Percentiles rank a stretch among this genome's conserved stretches.
Conservation (phyloP, 129 eudicot species). For the Pseudognaphalium luteoalbum region DNA sequence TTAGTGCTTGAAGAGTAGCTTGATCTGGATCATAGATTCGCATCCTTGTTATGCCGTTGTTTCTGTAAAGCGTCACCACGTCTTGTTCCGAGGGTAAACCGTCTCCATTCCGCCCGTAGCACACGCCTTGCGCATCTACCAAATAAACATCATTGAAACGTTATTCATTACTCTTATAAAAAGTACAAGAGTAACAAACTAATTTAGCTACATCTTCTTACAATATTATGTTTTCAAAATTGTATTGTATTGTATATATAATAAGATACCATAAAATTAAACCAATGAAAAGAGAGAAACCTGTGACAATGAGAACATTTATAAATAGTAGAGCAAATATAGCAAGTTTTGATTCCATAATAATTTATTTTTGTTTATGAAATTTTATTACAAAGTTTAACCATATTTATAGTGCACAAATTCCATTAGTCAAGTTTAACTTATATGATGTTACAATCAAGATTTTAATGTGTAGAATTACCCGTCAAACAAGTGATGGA, state of each 20-base stretch:
- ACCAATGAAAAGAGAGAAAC: conserved; percentile 4
- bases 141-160: background rate
- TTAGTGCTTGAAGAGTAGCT: conserved; percentile 41
- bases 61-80: conserved; percentile 40
- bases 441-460: background rate
- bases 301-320: conserved; percentile 26
- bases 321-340: conserved; percentile 16
- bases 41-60: conserved; percentile 45
- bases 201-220: background rate
- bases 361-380: conserved; percentile 14
- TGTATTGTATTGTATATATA: background rate
- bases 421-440: background rate
- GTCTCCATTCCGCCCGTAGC: conserved; percentile 45
- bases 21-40: conserved; percentile 48
- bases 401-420: conserved; percentile 26
- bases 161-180: too few species aligned
- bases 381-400: background rate
- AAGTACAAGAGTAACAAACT: background rate
- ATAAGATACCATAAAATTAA: background rate
- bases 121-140: conserved; percentile 59
- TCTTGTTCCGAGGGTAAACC: conserved; percentile 40
- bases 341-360: conserved; percentile 29
- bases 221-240: background rate
- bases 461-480: background rate
- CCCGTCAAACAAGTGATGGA: conserved; percentile 26